These are phyloP conservation scores for Syzygium malaccense DNA, from an alignment of 441 rosid species.

Conservation along the genomic window DNA sequence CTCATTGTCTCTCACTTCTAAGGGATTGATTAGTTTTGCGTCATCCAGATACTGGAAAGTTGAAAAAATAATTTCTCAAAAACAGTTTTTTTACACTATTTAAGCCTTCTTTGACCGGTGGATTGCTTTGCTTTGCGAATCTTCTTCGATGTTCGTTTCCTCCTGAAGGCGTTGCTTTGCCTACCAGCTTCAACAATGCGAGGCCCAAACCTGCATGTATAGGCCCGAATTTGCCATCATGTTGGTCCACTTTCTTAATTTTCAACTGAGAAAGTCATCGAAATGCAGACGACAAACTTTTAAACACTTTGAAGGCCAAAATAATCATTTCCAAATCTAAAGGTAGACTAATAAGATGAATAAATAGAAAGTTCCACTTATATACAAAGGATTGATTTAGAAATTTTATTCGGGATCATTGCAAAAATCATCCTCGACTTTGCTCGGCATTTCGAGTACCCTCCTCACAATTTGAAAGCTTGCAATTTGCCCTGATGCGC, in stretches of 20 bases:
- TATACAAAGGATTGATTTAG: neutral
- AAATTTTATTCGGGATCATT: neutral
- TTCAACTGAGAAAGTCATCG: neutral
- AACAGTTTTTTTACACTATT: neutral
- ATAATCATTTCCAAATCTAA: neutral
- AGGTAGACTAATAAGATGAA: neutral
- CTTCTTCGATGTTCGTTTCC: neutral
- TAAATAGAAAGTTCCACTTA: neutral
- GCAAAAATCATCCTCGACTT: neutral
- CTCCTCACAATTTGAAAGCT: neutral
- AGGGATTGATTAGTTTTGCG: accelerated
- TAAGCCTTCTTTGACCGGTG: neutral
- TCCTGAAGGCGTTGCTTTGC: neutral
- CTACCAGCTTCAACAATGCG: neutral
- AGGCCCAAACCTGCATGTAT: neutral
- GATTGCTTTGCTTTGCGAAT: neutral
- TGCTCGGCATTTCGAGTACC: neutral
- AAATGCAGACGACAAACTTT: neutral
- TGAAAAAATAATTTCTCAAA: neutral
- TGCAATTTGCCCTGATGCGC: neutral
- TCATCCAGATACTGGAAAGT: accelerated
- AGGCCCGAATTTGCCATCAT: neutral
- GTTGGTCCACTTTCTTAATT: neutral
- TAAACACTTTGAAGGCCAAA: neutral
- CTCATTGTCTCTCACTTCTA: neutral